These are phyloP conservation scores for Dichotomopilus funicola DNA, from an alignment of 2,329 filamentous ascomycete genomes.

Conservation along the genomic window DNA sequence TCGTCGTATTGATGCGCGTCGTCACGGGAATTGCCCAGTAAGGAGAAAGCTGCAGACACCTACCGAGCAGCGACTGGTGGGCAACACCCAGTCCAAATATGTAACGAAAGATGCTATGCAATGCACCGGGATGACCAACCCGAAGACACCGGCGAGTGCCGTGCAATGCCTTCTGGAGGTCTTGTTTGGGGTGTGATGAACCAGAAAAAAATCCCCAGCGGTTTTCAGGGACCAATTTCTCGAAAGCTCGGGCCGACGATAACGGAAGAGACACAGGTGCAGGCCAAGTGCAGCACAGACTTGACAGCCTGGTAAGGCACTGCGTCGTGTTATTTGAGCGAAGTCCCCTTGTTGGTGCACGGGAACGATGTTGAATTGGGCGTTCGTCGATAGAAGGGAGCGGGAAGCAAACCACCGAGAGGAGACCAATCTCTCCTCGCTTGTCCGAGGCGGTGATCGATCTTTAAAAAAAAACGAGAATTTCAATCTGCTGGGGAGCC, in stretches of 20 bases:
- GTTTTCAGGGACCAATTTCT: not conserved
- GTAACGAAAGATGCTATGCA: not conserved
- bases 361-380: constrained; percentile 23
- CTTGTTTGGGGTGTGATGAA: not conserved
- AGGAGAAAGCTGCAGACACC: not conserved
- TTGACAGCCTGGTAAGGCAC: not conserved
- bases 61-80: not conserved
- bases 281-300: not conserved
- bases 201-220: not conserved
- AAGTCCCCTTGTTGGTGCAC: not conserved
- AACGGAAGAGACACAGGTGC: not conserved
- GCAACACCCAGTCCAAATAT: not conserved
- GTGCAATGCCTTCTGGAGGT: not conserved
- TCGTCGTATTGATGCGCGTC: not conserved
- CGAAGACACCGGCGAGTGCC: not conserved
- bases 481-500: constrained; percentile 7
- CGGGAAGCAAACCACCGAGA: constrained; percentile 3
- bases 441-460: constrained; percentile 17
- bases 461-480: constrained; percentile 16
- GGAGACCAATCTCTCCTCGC: constrained; percentile 2
- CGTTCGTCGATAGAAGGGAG: not conserved
- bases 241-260: not conserved
- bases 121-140: not conserved
- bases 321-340: not conserved
- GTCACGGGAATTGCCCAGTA: not conserved